Base-by-base conservation (phyloP, 805 yeast species). In the Barnettozyma sucrosica region DNA sequence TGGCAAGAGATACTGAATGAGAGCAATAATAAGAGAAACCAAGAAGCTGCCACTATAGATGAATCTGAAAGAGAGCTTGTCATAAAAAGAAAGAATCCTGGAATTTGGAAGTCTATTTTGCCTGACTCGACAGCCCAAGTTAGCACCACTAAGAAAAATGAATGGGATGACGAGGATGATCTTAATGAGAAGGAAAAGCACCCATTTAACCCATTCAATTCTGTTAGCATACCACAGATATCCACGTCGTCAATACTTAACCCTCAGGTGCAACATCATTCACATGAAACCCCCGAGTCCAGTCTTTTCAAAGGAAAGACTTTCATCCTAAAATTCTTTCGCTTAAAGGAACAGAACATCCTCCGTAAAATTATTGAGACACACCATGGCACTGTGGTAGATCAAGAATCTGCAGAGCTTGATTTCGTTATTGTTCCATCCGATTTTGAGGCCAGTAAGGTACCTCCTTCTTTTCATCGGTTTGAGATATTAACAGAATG, bases 401-500 rank as follows among this genome's bases (percentile, higher is more conserved):
- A 45, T 14, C 33, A 38, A 3, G 23, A 39, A 6, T 26, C 34
- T 13, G n/a, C 28, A 7, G 46, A 46, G 6, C 46, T 51, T 1
- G 30, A 48, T 11, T 59, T 38, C 36, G 24, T 54, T 4, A 44
- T 60, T 5, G 50, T 59, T 3, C 63, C 64, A 6, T 57, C 62
- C 6, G 44, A 51, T 34, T 56, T 42, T 24, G 48, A 55, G 3
- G 45, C 51, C 0, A 39, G 40, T 7, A 38, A 52, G 1, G 28
- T 57, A 4, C 59, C 61, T 19, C n/a, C 40, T 7, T 28, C 44
- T 18, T 44, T 25, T 6, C 52, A 51, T 6, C 43, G 60, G 33
- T 20, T 61, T 51, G 55, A 50, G 2, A 51, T 81, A 0, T 76
- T 80, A 2, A 87, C 95, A 0, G 95, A 89, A 62, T 87, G 92